Evolutionary conservation across 176 grass and related monocot genomes (phyloP), one percentile per base, ranked within the genome.

Genomic region (Ampelocalamus luodianensis): DNA sequence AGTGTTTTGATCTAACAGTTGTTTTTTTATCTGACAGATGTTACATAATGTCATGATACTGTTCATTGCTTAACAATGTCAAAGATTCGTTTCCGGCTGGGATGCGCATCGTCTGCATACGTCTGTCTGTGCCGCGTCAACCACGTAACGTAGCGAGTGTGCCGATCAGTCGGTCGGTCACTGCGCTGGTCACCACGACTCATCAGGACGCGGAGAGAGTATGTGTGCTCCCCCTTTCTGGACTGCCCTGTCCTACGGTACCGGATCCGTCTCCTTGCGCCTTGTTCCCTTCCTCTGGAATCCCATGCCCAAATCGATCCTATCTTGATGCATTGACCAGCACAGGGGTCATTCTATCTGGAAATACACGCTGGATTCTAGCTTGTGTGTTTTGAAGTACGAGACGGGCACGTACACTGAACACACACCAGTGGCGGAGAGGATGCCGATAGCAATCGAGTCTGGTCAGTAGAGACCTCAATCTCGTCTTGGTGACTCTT

Each of bases 241-340:
- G 29, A 29, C 29, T 29, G 74, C 26, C 74, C 13, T 24, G 37
- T 29, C 29, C 38, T 23, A 26, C 56, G 13, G 55, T 64, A 39
- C n/a, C 42, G 4, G 23, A 43, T 1, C 5, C 24, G 85, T 72
- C 85, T 17, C 38, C 18, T 87, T 59, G 78, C 48, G 49, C 18
- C 58, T 87, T 26, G 78, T 67, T 70, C 78, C 69, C 37, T 87
- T 75, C 24, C 58, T 65, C 12, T 0, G 60, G 85, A 68, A 81
- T 87, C 85, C 20, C 3, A 15, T 24, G 59, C 15, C 44, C 60
- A 17, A 37, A 38, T 14, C 2, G 13, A 63, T 53, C 2, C 14
- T 0, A 20, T 44, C 64, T 24, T 3, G 2, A 40, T 53, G 0
- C 11, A 24, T 72, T 71, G 84, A 64, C 76, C 4, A 12, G 32